Percentiles rank a stretch among this genome's conserved stretches.
Conservation (phyloP, 208 protist species). For the Acanthamoeba polyphaga region DNA sequence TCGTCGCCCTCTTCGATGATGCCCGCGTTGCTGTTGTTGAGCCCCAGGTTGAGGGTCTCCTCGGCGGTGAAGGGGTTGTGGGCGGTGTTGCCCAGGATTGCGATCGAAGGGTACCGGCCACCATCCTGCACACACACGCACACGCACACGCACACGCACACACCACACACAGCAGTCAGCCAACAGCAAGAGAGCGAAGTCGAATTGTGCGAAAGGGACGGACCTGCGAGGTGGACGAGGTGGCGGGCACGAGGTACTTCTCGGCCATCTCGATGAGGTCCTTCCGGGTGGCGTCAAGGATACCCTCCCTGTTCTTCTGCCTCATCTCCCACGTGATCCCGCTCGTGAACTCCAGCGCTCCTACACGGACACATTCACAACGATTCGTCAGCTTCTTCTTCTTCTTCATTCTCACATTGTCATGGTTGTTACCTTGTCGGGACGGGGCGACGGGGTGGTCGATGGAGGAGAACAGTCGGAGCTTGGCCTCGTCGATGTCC, state of each 20-base stretch:
- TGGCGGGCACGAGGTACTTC: constrained; percentile 53
- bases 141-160: neutral
- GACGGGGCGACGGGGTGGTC: constrained; percentile 72
- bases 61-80: constrained; percentile 45
- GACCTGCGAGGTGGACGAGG: neutral
- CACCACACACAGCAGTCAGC: neutral
- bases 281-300: constrained; percentile 24
- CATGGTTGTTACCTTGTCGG: neutral
- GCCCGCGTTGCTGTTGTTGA: neutral
- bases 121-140: neutral
- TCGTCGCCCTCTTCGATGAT: neutral
- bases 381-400: neutral
- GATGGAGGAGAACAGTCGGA: constrained; percentile 67
- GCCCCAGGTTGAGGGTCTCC: constrained; percentile 30
- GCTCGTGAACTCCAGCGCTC: constrained; percentile 55
- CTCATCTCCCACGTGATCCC: constrained; percentile 76
- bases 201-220: neutral
- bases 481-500: constrained; percentile 75
- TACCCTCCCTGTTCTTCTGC: constrained; percentile 55
- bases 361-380: neutral
- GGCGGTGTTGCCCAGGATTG: constrained; percentile 28
- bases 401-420: neutral
- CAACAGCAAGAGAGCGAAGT: neutral
- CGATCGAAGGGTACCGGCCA: neutral
- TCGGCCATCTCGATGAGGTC: constrained; percentile 69